A percentile compares a stretch with the other conserved stretches of the same genome.
phyloP scores from a whole-genome alignment of 2,329 filamentous ascomycete species.

The Neopestalotiopsis clavispora region DNA sequence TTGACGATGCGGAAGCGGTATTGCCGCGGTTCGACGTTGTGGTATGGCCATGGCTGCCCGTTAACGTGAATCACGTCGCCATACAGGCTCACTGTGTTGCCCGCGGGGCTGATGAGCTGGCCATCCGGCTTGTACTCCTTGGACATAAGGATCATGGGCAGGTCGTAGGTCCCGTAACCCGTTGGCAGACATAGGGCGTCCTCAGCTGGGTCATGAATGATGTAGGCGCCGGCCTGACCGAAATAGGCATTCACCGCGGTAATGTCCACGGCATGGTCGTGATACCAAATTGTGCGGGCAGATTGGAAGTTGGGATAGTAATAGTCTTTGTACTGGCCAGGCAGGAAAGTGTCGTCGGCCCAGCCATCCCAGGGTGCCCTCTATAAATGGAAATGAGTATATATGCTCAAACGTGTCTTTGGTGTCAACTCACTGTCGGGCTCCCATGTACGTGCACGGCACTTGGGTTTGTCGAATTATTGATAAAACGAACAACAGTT shows the following conservation, averaged over 20 bases:
- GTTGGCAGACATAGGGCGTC: too few species aligned
- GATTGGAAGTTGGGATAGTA: conserved; percentile 63
- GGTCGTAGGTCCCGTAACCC: conserved; percentile 55
- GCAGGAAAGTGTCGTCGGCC: conserved; percentile 55
- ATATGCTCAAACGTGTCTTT: not conserved
- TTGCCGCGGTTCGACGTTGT: conserved; percentile 65
- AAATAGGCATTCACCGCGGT: conserved; percentile 61
- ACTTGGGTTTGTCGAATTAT: conserved; percentile 49
- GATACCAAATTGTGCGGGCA: conserved; percentile 62
- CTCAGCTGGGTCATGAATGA: conserved; percentile 57
- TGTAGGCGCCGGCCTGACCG: conserved; percentile 61
- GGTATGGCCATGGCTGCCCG: conserved; percentile 62
- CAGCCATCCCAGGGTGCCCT: conserved; percentile 44
- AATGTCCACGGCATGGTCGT: conserved; percentile 48
- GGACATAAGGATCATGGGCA: conserved; percentile 53
- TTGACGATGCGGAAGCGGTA: conserved; percentile 62
- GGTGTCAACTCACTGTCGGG: conserved; percentile 37
- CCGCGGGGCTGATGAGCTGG: conserved; percentile 49
- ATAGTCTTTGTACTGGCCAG: conserved; percentile 53
- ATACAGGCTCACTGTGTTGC: conserved; percentile 52
- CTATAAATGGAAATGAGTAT: not conserved
- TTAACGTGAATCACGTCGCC: conserved; percentile 65
- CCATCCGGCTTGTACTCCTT: conserved; percentile 59
- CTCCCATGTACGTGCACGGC: conserved; percentile 62
- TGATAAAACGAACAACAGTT: conserved; percentile 58